Conservation (phyloP, 2,329 filamentous ascomycete species). For the Canariomyces notabilis region DNA sequence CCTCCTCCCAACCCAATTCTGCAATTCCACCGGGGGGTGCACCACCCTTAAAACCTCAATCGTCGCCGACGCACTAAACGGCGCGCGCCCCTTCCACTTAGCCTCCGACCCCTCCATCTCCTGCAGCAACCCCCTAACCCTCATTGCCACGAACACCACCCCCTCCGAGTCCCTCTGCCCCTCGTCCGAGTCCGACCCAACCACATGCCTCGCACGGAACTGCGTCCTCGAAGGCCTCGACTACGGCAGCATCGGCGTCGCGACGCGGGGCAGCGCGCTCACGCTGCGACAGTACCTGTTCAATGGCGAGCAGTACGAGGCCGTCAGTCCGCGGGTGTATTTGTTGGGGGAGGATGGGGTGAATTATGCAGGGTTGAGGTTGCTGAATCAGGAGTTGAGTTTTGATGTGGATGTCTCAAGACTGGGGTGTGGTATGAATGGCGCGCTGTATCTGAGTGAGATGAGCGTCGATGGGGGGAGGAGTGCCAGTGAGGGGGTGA, state of each 20-base stretch:
- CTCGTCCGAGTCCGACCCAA: no score
- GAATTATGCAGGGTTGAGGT: constrained; percentile 15
- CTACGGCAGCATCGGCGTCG: constrained; percentile 11
- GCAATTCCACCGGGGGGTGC: neutral
- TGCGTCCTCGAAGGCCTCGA: neutral
- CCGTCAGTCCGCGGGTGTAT: constrained; percentile 10
- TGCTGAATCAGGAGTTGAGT: constrained; percentile 15
- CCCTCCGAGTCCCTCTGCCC: neutral
- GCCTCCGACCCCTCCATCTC: neutral
- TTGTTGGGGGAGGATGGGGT: constrained; percentile 12
- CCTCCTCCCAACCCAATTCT: neutral
- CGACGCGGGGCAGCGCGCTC: constrained; percentile 8
- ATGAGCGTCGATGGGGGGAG: constrained; percentile 12
- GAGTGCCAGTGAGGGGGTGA: constrained; percentile 31
- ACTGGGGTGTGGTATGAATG: constrained; percentile 19
- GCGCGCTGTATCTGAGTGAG: constrained; percentile 18
- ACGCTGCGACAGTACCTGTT: constrained; percentile 11
- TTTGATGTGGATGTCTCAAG: constrained; percentile 18
- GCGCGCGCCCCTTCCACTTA: neutral
- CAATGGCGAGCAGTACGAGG: constrained; percentile 5
- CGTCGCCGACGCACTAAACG: neutral
- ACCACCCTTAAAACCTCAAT: neutral
- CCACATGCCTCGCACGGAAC: neutral
- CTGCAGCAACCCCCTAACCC: neutral
- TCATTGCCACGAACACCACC: neutral